Percentiles rank a stretch among this genome's conserved stretches.
Evolutionary conservation across 2,329 filamentous ascomycete genomes (phyloP).

Genomic region (Curvularia verruculosa): DNA sequence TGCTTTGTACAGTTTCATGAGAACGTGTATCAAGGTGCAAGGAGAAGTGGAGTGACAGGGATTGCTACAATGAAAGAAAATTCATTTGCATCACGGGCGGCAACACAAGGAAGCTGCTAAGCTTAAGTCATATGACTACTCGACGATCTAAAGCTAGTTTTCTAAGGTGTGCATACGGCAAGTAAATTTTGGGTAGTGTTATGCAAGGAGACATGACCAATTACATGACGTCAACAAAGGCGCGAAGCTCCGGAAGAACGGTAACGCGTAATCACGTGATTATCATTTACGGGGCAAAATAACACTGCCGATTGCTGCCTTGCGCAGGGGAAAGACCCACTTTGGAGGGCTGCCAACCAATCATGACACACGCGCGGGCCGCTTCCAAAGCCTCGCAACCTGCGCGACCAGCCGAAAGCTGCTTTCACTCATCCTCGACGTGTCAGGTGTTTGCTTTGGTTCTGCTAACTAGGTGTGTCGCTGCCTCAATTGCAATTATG

Average conservation of each 20-base stretch:
- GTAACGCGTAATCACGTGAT: slow-evolving; percentile 6
- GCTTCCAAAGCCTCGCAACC: slow-evolving; percentile 28
- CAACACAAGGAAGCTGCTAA: background rate
- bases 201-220: background rate
- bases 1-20: background rate
- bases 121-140: background rate
- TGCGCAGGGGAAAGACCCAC: slow-evolving; percentile 6
- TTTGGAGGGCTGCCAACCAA: slow-evolving; percentile 11
- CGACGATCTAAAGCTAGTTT: background rate
- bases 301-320: slow-evolving; percentile 4
- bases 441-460: slow-evolving; percentile 15
- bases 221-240: background rate
- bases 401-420: slow-evolving; percentile 24
- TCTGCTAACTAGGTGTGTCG: slow-evolving; percentile 20
- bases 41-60: background rate
- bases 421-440: slow-evolving; percentile 22
- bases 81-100: background rate
- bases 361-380: slow-evolving; percentile 12
- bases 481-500: slow-evolving; percentile 17
- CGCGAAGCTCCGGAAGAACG: background rate
- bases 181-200: background rate
- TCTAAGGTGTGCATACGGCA: background rate
- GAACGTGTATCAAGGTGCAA: background rate
- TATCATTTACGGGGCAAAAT: background rate
- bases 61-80: background rate